A percentile compares a stretch with the other conserved stretches of the same genome.
These are phyloP conservation scores for Penicillium brasilianum DNA, from an alignment of 2,329 filamentous ascomycete species.

Conservation along the genomic window DNA sequence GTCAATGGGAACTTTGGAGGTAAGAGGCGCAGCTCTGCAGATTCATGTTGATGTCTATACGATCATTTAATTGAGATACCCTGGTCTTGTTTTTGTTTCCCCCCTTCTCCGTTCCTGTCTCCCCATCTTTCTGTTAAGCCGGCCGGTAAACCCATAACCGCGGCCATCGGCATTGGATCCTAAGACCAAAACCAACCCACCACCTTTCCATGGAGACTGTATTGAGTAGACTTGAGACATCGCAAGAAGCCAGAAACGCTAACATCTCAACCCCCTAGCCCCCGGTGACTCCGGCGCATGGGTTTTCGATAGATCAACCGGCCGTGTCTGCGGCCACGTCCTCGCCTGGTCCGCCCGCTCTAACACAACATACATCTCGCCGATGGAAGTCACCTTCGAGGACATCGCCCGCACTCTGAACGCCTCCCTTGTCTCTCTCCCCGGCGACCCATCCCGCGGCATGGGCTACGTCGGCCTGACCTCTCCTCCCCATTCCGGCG, in stretches of 20 bases:
- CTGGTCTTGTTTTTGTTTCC: conserved; percentile 21
- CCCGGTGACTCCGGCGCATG: conserved; percentile 93
- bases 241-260: conserved; percentile 13
- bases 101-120: conserved; percentile 11
- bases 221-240: conserved; percentile 22
- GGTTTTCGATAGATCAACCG: conserved; percentile 81
- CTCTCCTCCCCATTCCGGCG: conserved; percentile 13
- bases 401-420: conserved; percentile 82
- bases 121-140: conserved; percentile 18
- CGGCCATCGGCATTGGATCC: conserved; percentile 15
- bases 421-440: conserved; percentile 72
- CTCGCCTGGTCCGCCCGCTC: conserved; percentile 84
- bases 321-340: conserved; percentile 85
- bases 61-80: conserved; percentile 32
- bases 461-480: conserved; percentile 27
- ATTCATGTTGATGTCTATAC: conserved; percentile 30
- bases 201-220: conserved; percentile 4
- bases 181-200: conserved; percentile 10
- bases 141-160: conserved; percentile 25
- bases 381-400: conserved; percentile 86
- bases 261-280: conserved; percentile 24
- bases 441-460: conserved; percentile 52
- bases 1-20: conserved; percentile 65
- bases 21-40: conserved; percentile 40
- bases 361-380: conserved; percentile 86